Evolutionary conservation across 2,329 filamentous ascomycete species (phyloP), one percentile per base, ranked within the genome.

Genomic region (Pyrenochaeta sp.): DNA sequence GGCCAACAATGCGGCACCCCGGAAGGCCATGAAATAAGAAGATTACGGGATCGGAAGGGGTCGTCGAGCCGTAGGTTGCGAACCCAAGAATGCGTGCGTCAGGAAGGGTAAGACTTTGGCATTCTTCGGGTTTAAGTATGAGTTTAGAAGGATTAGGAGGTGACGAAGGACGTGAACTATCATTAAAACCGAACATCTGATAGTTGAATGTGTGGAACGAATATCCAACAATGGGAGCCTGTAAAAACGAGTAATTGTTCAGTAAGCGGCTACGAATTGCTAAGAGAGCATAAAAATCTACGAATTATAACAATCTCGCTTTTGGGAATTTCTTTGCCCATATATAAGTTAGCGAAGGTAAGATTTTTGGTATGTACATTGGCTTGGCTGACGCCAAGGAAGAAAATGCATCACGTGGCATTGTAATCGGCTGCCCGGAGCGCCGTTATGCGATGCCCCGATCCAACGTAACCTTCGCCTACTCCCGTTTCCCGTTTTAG

Each of bases 1-100:
- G 69, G 8, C 62, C 73, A 60, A 81, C 78, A 9, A 80, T 64
- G 27, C 80, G 77, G 2, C 75, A 81, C 39, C 73, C 75, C 7
- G 79, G 78, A 36, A 75, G 74, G 24, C 79, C 79, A 52, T 82
- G 79, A 45, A 81, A 75, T 60, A 74, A 79, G 52, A 82, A 71
- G 13, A 82, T 61, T 34, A 56, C 62, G 5, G 54, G 58, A 32
- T 79, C 78, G 53, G 77, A 79, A 25, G 61, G 49, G 54, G 77
- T 64, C 2, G 56, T 63, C 15, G 68, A 66, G 42, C 80, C 81
- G 61, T 80, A 81, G 56, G 77, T 66, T 40, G 79, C 76, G 56
- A 73, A 82, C 24, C 78, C 74, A 5, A 82, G 65, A 6, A 58
- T 69, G 48, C 80, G 77, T 34, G 71, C 73, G 58, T 78, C 69